Base-by-base conservation (phyloP, 805 yeast species). In the Kuraishia piskuri region DNA sequence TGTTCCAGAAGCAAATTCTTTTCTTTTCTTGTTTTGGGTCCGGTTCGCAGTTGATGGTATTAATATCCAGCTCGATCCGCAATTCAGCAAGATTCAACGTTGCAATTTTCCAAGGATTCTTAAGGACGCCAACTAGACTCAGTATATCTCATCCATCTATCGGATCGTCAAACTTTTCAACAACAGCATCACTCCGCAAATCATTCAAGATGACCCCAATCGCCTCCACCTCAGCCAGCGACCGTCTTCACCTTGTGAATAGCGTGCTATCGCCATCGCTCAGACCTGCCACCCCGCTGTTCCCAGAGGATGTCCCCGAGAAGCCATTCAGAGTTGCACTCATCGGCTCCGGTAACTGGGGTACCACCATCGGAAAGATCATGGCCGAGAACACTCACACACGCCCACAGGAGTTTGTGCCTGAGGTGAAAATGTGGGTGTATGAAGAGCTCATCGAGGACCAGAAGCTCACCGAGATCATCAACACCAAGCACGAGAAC, bases 321-420 rank as follows among this genome's bases (percentile, higher is more conserved):
- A 67, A 49, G 23, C 72, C 71, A 22, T 83, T 74, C 71, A 79
- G 75, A 63, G 77, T 85, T 47, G 76, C 90, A 46, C 89, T 90
- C 53, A 84, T 94, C 59, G 99, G 99, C 46, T 90, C 97, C 26
- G 99, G 98, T 67, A 92, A 92, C 73, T 92, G 99, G 89, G 99
- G 99, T 59, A 90, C 97, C 44, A 92, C 98, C 20, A 90, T 94
- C 53, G 97, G 98, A 57, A 92, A 94, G 69, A 90, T 92, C 48
- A 84, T 90, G 24, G 90, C 97, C 44, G 98, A 94, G 71, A 91
- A 90, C 69, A 76, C 91, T 47, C 77, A 76, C 20, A 80, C 80
- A 57, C 80, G 89, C 70, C 84, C 91, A 45, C 77, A 82, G 44
- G 72, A 88, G 63, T 94, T 94, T 69, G 77, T 82, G 55, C 73